A percentile compares a stretch with the other conserved stretches of the same genome.
Evolutionary conservation across 495 filamentous ascomycete species (phyloP).

Genomic region (Talaromyces nanjingensis): DNA sequence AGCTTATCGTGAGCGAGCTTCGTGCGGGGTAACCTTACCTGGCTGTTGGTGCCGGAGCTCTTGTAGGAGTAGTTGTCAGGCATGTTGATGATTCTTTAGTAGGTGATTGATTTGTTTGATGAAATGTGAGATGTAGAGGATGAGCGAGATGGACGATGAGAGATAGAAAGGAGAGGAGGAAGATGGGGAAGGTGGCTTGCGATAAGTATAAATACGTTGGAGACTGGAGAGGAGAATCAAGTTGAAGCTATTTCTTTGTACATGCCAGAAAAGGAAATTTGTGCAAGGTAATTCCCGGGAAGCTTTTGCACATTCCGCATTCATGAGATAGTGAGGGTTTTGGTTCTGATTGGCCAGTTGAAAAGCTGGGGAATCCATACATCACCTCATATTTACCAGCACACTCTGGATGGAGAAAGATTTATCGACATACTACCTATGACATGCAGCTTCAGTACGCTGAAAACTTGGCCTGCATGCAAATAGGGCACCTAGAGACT

Average conservation of each 20-base stretch:
- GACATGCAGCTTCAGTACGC: too few species aligned
- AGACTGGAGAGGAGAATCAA: background rate
- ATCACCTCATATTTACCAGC: background rate
- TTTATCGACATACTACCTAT: too few species aligned
- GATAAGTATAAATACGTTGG: background rate
- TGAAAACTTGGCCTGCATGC: too few species aligned
- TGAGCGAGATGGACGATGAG: background rate
- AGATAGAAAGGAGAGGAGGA: background rate
- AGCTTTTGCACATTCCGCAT: background rate
- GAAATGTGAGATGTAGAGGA: background rate
- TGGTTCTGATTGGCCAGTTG: background rate
- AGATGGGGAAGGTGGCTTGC: background rate
- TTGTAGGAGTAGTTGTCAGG: constrained; percentile 25
- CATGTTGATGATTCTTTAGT: background rate
- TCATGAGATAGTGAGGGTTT: background rate
- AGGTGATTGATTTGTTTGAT: background rate
- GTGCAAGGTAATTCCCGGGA: background rate
- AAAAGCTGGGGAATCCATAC: background rate
- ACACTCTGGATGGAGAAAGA: too few species aligned
- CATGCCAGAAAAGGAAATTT: background rate
- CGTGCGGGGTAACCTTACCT: constrained; percentile 20
- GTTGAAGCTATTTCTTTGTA: constrained; percentile 1
- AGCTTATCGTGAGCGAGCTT: background rate
- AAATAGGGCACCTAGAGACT: too few species aligned
- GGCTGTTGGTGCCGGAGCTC: constrained; percentile 41